Evolutionary conservation across 805 yeast species (phyloP), one percentile per base, ranked within the genome.

Genomic region (Starmera caribaea): DNA sequence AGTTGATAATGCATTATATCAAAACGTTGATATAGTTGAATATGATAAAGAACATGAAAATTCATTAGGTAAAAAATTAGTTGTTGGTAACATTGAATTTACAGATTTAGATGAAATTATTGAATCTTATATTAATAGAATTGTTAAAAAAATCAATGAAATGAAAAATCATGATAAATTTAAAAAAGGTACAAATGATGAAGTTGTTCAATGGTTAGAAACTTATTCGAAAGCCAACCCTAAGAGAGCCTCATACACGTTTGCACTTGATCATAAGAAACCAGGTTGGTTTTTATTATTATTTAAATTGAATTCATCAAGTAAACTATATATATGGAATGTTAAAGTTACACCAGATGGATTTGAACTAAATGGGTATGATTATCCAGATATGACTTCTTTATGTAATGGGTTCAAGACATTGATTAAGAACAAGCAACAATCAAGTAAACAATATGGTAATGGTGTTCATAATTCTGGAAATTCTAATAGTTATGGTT

Each of bases 331-430:
- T 52, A 78, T 86, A 3, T 86, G 97, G 95, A 85, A 86, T 54
- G 96, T 92, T 32, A 82, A 79, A 60, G 86, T 86, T n/a, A 80
- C 83, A 39, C 88, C 92, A 24, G 81, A 80, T 43, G 97, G 97
- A 3, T 90, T 76, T 55, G 79, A 76, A 54, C 67, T 92, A 56
- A 79, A 78, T 57, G 80, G 80, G 13, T 85, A 83, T 55, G 73
- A 78, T 26, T 92, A 92, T 57, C 90, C 96, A n/a, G 88, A 83
- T 59, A 88, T 90, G 70, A 77, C 77, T 46, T 75, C 81, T 42
- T 71, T 92, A 52, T 84, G 96, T 66, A 92, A 92, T 54, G 99
- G 99, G 14, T 92, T 92, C 78, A 92, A 92, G 68, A 82, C 80
- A 13, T 46, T 69, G 39, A 47, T 69, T 44, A 67, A 62, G 44